Conservation (phyloP, 2,329 filamentous ascomycete genomes). For the Emmonsia crescens region DNA sequence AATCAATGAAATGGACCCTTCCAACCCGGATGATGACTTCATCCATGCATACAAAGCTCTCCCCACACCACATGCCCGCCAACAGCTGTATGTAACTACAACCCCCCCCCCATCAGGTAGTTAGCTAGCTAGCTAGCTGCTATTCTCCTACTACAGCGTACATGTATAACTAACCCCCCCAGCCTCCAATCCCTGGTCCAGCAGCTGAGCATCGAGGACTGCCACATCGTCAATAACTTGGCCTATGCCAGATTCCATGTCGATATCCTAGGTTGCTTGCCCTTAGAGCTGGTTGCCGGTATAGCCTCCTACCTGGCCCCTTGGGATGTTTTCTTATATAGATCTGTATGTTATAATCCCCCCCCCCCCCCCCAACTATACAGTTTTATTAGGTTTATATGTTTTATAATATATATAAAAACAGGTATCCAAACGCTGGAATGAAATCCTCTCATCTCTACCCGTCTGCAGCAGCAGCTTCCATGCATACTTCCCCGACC, state of each 20-base stretch:
- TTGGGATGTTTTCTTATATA: slow-evolving; percentile 20
- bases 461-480: slow-evolving; percentile 14
- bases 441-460: slow-evolving; percentile 20
- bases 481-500: slow-evolving; percentile 8
- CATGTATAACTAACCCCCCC: neutral
- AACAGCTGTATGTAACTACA: slow-evolving; percentile 11
- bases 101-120: slow-evolving; percentile 6
- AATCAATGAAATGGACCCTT: neutral
- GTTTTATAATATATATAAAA: neutral
- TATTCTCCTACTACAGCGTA: neutral
- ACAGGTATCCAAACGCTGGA: slow-evolving; percentile 28
- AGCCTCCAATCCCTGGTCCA: slow-evolving; percentile 23
- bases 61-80: slow-evolving; percentile 15
- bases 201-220: slow-evolving; percentile 20
- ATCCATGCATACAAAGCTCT: slow-evolving; percentile 17
- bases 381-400: neutral
- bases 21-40: slow-evolving; percentile 1
- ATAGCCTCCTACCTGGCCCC: slow-evolving; percentile 20
- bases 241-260: slow-evolving; percentile 18
- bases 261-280: slow-evolving; percentile 25
- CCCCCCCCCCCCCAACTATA: neutral
- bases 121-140: too few relatives aligned
- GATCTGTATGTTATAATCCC: slow-evolving; percentile 17
- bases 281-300: slow-evolving; percentile 23
- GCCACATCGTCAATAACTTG: slow-evolving; percentile 20